A percentile compares a stretch with the other conserved stretches of the same genome.
These are phyloP conservation scores for Schizophyllum amplum DNA, from an alignment of 1,284 basidiomycete species.

Conservation along the genomic window DNA sequence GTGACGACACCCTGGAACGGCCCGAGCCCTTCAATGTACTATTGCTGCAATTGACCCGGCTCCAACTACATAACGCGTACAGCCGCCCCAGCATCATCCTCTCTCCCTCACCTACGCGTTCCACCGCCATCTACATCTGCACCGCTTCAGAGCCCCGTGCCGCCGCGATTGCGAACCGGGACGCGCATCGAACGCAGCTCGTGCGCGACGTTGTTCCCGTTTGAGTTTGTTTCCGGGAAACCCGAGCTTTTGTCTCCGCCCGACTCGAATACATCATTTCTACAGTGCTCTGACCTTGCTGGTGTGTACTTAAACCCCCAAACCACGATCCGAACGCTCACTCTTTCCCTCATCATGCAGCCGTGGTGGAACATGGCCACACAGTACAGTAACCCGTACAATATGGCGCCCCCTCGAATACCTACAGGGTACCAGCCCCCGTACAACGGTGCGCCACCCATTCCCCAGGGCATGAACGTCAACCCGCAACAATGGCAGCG, in stretches of 20 bases:
- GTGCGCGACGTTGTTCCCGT: neutral
- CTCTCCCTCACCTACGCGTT: neutral
- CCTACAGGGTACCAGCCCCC: no score
- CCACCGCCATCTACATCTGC: neutral
- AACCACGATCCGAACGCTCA: neutral
- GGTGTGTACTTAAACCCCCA: neutral
- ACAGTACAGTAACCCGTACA: no score
- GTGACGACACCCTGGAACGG: neutral
- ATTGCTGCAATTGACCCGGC: neutral
- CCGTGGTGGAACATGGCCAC: no score
- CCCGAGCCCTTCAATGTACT: neutral
- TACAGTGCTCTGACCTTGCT: neutral
- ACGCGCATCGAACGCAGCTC: neutral
- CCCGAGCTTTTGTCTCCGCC: neutral
- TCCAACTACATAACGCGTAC: neutral
- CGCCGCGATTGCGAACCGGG: neutral
- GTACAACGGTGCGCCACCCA: slow-evolving; percentile 35
- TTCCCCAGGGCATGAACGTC: slow-evolving; percentile 33
- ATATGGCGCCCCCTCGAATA: neutral
- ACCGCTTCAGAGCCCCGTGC: neutral
- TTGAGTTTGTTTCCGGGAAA: neutral
- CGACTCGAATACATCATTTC: neutral
- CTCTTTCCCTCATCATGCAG: neutral
- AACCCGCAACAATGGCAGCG: slow-evolving; percentile 38
- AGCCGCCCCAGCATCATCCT: neutral